Evolutionary conservation across 306 rosid genomes (phyloP), one percentile per base, ranked within the genome.

Genomic region (Ammopiptanthus mongolicus): DNA sequence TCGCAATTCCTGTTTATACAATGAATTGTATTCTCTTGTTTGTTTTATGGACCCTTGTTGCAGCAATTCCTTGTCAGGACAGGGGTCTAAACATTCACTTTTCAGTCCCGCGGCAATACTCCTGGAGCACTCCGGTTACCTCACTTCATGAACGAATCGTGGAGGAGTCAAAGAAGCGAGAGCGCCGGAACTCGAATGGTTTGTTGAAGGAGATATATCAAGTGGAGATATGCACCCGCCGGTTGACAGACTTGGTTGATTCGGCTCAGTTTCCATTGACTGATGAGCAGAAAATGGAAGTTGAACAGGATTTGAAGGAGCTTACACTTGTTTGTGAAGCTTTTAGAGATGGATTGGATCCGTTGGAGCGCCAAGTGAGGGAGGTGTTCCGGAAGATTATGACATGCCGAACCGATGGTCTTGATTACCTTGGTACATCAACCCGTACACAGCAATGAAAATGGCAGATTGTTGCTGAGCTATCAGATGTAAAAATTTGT

Each of bases 31-130:
- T 95, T 53, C 89, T 95, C 41, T 70, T 89, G 51, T 85, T 95
- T 78, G 97, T 88, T 33, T 78, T 87, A 75, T 95, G 96, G 86
- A 77, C 83, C 62, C 89, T 95, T 28, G 97, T 91, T 53, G 98
- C 98, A 12, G 96, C 98, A 41, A 83, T 95, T 68, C 98, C 97
- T 7, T 95, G 98, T 71, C 98, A 95, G 72, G 97, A 95, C 69
- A 84, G 96, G 44, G 88, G 97, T 51, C 71, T 91, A 21, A 85
- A 74, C 68, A 85, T 86, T 74, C 96, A 91, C 42, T 91, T 95
- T 42, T 82, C 93, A 34, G 58, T 89, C 36, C 96, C 92, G 0
- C 86, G 85, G 80, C 92, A 88, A 18, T 91, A 83, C 61, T 25
- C 93, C 0, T 91, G 98, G 98, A 80, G 93, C 55, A 70, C 73